Percentiles rank a stretch among this genome's conserved stretches.
phyloP scores from a whole-genome alignment of 306 rosid species.

The Arachis hypogaea region DNA sequence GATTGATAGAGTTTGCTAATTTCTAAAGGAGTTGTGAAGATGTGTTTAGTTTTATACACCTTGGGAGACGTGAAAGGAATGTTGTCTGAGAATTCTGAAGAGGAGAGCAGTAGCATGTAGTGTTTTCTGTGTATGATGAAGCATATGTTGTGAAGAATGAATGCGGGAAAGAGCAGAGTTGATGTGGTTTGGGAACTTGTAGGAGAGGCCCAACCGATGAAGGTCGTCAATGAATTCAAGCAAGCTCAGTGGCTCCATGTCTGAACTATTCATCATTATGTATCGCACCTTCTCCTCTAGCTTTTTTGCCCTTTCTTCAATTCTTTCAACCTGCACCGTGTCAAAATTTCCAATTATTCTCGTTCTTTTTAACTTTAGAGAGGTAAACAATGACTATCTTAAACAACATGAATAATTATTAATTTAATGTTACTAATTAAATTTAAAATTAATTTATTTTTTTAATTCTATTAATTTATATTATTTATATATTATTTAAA shows the following conservation, averaged over 20 bases:
- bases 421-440: too few species aligned
- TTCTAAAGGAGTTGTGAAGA: too few species aligned
- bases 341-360: too few species aligned
- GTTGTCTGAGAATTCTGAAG: conserved; percentile 50
- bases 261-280: conserved; percentile 15
- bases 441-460: too few species aligned
- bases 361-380: too few species aligned
- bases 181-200: conserved; percentile 38
- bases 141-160: neutral
- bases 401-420: too few species aligned
- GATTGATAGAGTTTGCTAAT: too few species aligned
- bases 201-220: conserved; percentile 43
- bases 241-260: neutral
- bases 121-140: neutral
- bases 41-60: conserved; percentile 22
- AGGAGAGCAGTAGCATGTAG: conserved; percentile 40
- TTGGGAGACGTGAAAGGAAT: conserved; percentile 44
- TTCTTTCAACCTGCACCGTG: neutral
- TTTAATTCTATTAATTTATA: too few species aligned
- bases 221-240: conserved; percentile 46
- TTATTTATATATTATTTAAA: too few species aligned
- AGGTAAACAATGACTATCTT: too few species aligned
- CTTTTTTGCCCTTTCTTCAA: conserved; percentile 1
- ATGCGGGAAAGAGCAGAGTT: conserved; percentile 4
- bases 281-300: conserved; percentile 36